Base-by-base conservation (phyloP, 176 grass and related monocot species). In the Microstegium vimineum region DNA sequence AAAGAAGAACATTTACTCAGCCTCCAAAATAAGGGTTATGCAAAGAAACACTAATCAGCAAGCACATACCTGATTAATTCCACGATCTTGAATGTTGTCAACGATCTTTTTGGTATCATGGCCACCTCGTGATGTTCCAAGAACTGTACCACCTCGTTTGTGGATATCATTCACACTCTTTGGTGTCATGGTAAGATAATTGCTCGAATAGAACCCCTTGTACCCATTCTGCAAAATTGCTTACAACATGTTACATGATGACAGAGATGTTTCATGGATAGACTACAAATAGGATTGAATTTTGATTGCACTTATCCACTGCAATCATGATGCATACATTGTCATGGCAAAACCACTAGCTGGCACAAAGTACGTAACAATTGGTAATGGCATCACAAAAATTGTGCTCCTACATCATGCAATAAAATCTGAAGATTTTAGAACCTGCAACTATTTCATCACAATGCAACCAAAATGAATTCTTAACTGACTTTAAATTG, bases 81-180 rank as follows among this genome's bases (percentile, higher is more conserved):
- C 96, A 76, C 92, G 92, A 82, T 98, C 96, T 69, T 98, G 86
- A 80, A 98, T 95, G 70, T 98, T 98, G 36, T 98, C 93, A 16
- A 98, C 96, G 59, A 98, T 95, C 80, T 98, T 98, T 73, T 82
- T 66, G 6, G 93, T 98, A 84, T 98, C 93, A 85, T 98, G 90
- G 69, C 95, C 95, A 82, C 95, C 95, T 75, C 95, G 91, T 73
- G 95, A 98, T 88, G 92, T 90, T 68, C 95, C 86, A 78, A 98
- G 91, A 82, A 98, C 71, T 22, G 95, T 98, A 34, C 95, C 95
- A 15, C 95, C 95, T 38, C 86, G 87, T 84, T 98, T 98, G 77
- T 98, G 95, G 66, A 98, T 91, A 78, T 95, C 95, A 90, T 98
- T 93, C 38, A 98, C 95, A 86, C 82, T 91, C 62, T 98, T 98